Percentiles rank a stretch among this genome's conserved stretches.
These are phyloP conservation scores for Ceratobasidium sp. DNA, from an alignment of 1,284 basidiomycete genomes.

Conservation along the genomic window DNA sequence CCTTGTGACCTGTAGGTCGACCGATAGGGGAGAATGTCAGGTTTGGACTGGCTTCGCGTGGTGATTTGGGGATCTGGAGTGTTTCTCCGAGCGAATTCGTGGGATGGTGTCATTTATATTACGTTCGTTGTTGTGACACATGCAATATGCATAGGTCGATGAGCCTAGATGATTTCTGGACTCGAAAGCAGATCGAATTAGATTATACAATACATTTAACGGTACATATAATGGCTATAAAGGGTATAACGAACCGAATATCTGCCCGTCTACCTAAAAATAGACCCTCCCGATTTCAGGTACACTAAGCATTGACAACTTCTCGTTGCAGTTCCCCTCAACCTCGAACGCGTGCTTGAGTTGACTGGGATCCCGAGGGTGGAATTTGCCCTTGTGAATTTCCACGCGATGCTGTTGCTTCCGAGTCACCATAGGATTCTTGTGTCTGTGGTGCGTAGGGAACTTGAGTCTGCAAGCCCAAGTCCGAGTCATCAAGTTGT, in stretches of 20 bases:
- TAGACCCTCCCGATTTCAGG: no score
- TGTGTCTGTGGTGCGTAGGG: conserved; percentile 20
- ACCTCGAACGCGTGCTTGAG: not conserved
- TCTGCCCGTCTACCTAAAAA: no score
- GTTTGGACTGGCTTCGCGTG: not conserved
- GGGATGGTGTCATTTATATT: no score
- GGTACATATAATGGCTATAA: no score
- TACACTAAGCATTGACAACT: no score
- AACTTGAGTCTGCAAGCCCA: conserved; percentile 14
- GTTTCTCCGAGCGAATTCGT: not conserved
- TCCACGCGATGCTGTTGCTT: not conserved
- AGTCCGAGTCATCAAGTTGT: conserved; percentile 6
- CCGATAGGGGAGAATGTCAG: not conserved
- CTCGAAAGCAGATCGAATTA: no score
- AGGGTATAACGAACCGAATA: no score
- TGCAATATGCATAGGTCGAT: no score
- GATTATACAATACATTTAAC: no score
- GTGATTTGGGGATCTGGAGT: not conserved
- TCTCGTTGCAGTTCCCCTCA: no score
- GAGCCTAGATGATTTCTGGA: no score
- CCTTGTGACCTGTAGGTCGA: conserved; percentile 4
- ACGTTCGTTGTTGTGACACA: no score
- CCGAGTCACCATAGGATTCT: not conserved
- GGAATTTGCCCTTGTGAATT: not conserved
- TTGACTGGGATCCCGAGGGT: not conserved